Base-by-base conservation (phyloP, 2,329 filamentous ascomycete species). In the Amylocarpus encephaloides region DNA sequence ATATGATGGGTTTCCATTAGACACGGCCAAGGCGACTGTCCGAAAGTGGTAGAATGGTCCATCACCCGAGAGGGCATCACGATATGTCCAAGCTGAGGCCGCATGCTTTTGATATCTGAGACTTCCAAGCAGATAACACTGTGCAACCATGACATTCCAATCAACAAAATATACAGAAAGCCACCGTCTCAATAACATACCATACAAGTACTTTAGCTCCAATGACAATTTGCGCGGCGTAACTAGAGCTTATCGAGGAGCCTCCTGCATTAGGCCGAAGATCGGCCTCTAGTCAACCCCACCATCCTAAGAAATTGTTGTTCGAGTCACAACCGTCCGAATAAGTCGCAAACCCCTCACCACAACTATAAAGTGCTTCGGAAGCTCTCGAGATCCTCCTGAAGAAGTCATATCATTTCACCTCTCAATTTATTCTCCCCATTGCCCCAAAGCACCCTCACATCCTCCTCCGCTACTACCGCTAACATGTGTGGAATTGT, bases 401-500 rank as follows among this genome's bases (percentile, higher is more conserved):
- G 3, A 10, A 36, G 15, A 36, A 13, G 15, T 5, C 16, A 6
- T 15, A 36, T 22, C 43, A 35, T 19, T 36, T 36, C 11, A 19
- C 38, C 16, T 7, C n/a, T 51, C 41, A 38, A 38, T 39, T 29
- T 39, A 18, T 30, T 15, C 34, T 45, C 13, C 29, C 33, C 33
- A 39, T 34, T 43, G 16, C 39, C 30, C 12, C 36, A 36, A 50
- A n/a, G 7, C 11, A 19, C 36, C 12, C 22, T 3, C 11, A 41
- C 16, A 18, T 33, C 35, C 30, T 47, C 48, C 43, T 45, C 22
- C 22, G 22, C 35, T 41, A 29, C 22, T 26, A 26, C 46, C 46
- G 43, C 30, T 49, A 45, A 39, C 26, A 60, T 59, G 58, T 60
- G 58, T 51, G 58, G 58, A 51, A 51, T 53, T 42, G 51, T 56